These are phyloP conservation scores for Pelagomonas calceolata DNA, from an alignment of 108 stramenopile species.

Conservation along the genomic window DNA sequence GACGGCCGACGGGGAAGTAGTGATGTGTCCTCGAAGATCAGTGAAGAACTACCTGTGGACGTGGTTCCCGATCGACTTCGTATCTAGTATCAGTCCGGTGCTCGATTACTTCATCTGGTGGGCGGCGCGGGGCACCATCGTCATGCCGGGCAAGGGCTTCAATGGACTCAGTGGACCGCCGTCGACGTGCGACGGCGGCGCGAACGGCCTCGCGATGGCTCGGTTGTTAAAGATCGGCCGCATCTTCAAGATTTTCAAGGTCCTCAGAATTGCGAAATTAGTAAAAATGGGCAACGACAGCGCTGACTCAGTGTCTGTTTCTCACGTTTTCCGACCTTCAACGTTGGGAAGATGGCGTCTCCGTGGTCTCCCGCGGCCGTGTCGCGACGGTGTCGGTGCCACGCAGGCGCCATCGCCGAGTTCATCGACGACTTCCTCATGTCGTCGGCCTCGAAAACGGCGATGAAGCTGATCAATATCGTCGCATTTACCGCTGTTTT, in stretches of 20 bases:
- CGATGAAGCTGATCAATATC: slow-evolving; percentile 8
- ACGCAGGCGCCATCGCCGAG: background rate
- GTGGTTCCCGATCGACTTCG: slow-evolving; percentile 10
- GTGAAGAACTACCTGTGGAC: background rate
- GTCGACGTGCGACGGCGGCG: background rate
- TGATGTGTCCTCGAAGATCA: background rate
- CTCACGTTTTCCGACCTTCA: too few relatives aligned
- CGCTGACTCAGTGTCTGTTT: too few relatives aligned
- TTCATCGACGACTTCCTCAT: background rate
- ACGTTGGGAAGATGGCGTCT: slow-evolving; percentile 8
- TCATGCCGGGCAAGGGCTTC: background rate
- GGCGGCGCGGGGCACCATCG: background rate
- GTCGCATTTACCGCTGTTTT: slow-evolving; percentile 4
- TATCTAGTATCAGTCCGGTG: slow-evolving; percentile 2
- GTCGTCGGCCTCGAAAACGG: slow-evolving; percentile 2
- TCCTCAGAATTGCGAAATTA: slow-evolving; percentile 5
- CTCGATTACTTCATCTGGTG: background rate
- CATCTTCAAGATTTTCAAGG: slow-evolving; percentile 14
- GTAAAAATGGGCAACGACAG: background rate
- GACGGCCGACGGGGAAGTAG: background rate
- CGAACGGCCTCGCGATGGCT: background rate
- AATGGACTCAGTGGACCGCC: background rate
- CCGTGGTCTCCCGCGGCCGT: background rate
- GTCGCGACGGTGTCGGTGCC: too few relatives aligned
- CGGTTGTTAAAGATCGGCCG: slow-evolving; percentile 5